These are phyloP conservation scores for Pontederia paniculata DNA, from an alignment of 176 grass and related monocot species.

Conservation along the genomic window DNA sequence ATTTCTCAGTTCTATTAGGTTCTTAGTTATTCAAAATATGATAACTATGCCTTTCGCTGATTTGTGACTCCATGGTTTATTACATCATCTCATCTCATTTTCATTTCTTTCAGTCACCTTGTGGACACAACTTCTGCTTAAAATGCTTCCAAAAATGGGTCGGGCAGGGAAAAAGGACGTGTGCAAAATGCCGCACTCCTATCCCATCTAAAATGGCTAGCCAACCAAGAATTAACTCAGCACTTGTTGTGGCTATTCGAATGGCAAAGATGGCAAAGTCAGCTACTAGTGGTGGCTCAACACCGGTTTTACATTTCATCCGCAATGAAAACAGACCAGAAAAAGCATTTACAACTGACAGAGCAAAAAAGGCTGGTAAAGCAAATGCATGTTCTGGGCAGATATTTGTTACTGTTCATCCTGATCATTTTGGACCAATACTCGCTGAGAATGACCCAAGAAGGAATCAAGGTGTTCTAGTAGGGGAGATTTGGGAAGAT, in stretches of 20 bases:
- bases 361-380: slow-evolving; percentile 74
- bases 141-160: slow-evolving; percentile 89
- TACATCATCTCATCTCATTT: not conserved
- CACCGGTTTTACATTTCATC: slow-evolving; percentile 40
- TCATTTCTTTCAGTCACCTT: slow-evolving; percentile 55
- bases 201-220: slow-evolving; percentile 61
- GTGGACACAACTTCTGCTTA: slow-evolving; percentile 88
- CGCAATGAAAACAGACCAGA: slow-evolving; percentile 75
- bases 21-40: too few relatives aligned
- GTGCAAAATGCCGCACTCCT: slow-evolving; percentile 39
- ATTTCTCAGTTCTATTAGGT: too few relatives aligned
- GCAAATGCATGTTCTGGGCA: slow-evolving; percentile 90
- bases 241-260: slow-evolving; percentile 57
- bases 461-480: slow-evolving; percentile 47
- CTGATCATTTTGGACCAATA: slow-evolving; percentile 87
- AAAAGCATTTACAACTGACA: slow-evolving; percentile 72
- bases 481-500: slow-evolving; percentile 73
- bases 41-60: too few relatives aligned
- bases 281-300: slow-evolving; percentile 12
- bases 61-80: not conserved
- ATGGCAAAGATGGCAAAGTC: slow-evolving; percentile 61
- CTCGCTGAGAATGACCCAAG: slow-evolving; percentile 63
- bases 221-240: slow-evolving; percentile 72
- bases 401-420: slow-evolving; percentile 82
- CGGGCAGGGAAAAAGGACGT: slow-evolving; percentile 37